Evolutionary conservation across 805 yeast genomes (phyloP), one percentile per base, ranked within the genome.

Genomic region (Suhomyces sp.): DNA sequence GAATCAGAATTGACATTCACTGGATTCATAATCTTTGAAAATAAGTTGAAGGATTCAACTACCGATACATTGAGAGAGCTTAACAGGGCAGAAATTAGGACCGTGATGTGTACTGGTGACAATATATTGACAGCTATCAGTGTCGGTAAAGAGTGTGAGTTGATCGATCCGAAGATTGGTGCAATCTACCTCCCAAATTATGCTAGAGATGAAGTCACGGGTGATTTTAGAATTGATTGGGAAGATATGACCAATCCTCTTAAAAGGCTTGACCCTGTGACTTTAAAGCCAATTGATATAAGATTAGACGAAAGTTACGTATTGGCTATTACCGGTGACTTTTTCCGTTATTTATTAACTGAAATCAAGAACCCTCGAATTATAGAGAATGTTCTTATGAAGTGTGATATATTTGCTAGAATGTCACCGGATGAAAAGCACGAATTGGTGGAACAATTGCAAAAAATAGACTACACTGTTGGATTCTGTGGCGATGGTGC

Each of bases 401-500:
- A 76, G 42, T 79, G 88, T 39, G 76, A 80, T 28, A 76, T 93
- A 4, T 93, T 81, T 65, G 98, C 99, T 0, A 72, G 99, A 45
- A 93, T 93, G 99, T 90, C 98, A 0, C 99, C 99, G 0, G 98
- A 95, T 60, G 99, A 93, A 58, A 93, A 93, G 54, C 96, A 93
- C 58, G 98, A 93, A 60, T 68, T 93, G 31, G 96, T 93, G 22
- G 90, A 85, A 50, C 87, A 83, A 54, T 64, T 93, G 10, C 96
- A 88, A 57, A 72, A 69, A 15, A 54, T 93, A 14, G 96, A 90
- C 51, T 91, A 91, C 55, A 87, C 95, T 0, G 95, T 88, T 31
- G 96, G 97, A 2, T 93, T 93, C 60, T 93, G 98, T 63, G 99
- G 99, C 23, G 99, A 93, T 64, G 99, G 99, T 46, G 99, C 99